These are phyloP conservation scores for Candida tropicalis DNA, from an alignment of 1,139 yeast species.

Conservation along the genomic window DNA sequence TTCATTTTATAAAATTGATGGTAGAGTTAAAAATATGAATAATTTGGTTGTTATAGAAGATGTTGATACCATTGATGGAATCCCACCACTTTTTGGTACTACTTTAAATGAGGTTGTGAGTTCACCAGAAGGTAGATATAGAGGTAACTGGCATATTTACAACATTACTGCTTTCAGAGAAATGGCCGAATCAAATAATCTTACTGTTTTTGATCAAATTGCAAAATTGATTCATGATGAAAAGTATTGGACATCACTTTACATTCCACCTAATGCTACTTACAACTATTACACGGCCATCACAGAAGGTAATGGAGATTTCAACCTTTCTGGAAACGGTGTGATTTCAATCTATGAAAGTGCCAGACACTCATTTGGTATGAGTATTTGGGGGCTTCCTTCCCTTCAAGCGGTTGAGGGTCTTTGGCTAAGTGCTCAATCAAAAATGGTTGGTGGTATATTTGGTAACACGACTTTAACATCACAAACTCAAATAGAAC, in stretches of 20 bases:
- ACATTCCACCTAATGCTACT: constrained; percentile 43
- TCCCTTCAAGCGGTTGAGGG: constrained; percentile 13
- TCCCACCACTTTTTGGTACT: constrained; percentile 37
- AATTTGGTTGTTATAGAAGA: constrained; percentile 48
- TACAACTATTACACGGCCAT: constrained; percentile 32
- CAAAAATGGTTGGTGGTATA: constrained; percentile 10
- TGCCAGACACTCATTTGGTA: constrained; percentile 37
- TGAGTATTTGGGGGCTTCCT: constrained; percentile 17
- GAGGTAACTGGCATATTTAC: constrained; percentile 49
- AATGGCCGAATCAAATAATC: constrained; percentile 30
- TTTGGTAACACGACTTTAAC: constrained; percentile 13
- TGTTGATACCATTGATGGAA: constrained; percentile 27
- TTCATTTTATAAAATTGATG: constrained; percentile 33
- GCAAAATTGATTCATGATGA: constrained; percentile 45
- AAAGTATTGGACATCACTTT: constrained; percentile 46
- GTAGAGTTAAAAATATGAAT: constrained; percentile 32
- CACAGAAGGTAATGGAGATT: constrained; percentile 24
- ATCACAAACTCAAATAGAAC: constrained; percentile 18
- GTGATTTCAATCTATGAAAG: constrained; percentile 38
- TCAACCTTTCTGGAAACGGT: constrained; percentile 30
- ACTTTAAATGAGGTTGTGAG: constrained; percentile 17
- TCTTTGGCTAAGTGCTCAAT: constrained; percentile 14
- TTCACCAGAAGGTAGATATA: constrained; percentile 20
- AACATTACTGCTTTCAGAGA: constrained; percentile 29
- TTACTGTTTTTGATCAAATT: constrained; percentile 34